These are phyloP conservation scores for Fusarium succisae DNA, from an alignment of 2,329 filamentous ascomycete genomes.

Conservation along the genomic window DNA sequence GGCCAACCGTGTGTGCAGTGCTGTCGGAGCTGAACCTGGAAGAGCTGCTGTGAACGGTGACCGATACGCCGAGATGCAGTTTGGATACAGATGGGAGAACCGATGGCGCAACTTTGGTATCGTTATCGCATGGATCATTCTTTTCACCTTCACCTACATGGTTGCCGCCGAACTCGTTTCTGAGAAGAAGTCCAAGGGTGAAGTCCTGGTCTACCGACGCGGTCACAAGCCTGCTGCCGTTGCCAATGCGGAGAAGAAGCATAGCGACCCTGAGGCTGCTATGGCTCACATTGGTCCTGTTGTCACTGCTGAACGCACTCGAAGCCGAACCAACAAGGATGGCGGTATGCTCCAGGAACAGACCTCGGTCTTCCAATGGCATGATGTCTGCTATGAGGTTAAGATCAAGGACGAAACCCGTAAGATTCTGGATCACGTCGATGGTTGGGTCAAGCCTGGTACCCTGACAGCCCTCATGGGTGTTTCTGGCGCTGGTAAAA, in stretches of 20 bases:
- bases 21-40: conserved; percentile 59
- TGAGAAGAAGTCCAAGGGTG: conserved; percentile 76
- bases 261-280: conserved; percentile 67
- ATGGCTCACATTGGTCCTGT: conserved; percentile 59
- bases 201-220: conserved; percentile 78
- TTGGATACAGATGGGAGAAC: conserved; percentile 66
- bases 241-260: conserved; percentile 68
- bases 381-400: conserved; percentile 79
- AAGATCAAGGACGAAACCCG: conserved; percentile 82
- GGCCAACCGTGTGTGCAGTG: conserved; percentile 54
- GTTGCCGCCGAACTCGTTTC: conserved; percentile 72
- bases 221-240: conserved; percentile 69
- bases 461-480: conserved; percentile 92
- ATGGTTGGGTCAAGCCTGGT: conserved; percentile 94
- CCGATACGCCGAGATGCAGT: conserved; percentile 53
- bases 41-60: conserved; percentile 56
- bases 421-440: conserved; percentile 83
- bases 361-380: conserved; percentile 86
- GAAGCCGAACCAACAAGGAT: conserved; percentile 49
- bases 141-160: conserved; percentile 71
- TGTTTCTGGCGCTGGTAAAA: conserved; percentile 93
- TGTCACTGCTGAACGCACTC: conserved; percentile 55
- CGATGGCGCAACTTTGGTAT: conserved; percentile 79
- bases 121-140: conserved; percentile 70
- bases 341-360: conserved; percentile 61